A percentile compares a stretch with the other conserved stretches of the same genome.
These are phyloP conservation scores for Nidularia pulvinata DNA, from an alignment of 768 basidiomycete genomes.

Conservation along the genomic window DNA sequence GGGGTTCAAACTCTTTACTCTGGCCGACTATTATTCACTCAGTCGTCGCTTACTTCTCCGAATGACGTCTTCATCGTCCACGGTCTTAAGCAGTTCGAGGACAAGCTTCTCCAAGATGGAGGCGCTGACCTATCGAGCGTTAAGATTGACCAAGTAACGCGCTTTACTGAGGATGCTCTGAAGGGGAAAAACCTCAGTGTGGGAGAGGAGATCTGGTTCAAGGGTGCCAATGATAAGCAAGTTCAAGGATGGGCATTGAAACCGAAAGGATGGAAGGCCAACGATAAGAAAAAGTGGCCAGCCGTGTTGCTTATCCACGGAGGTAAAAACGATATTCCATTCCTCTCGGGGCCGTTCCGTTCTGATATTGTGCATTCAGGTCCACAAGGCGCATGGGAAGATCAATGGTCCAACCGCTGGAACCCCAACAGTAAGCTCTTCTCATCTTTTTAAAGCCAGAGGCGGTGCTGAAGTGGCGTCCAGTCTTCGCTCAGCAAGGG, in stretches of 20 bases:
- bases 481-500: constrained; percentile 84
- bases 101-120: constrained; percentile 29
- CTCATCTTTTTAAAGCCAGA: not conserved
- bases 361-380: constrained; percentile 24
- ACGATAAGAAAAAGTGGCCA: constrained; percentile 76
- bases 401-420: constrained; percentile 92
- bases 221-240: constrained; percentile 70
- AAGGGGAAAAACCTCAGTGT: constrained; percentile 53
- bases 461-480: no score
- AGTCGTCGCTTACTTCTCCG: constrained; percentile 75
- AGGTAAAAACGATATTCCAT: constrained; percentile 26
- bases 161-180: constrained; percentile 57
- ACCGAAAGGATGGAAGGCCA: constrained; percentile 73
- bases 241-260: constrained; percentile 88
- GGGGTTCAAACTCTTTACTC: constrained; percentile 60
- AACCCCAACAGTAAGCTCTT: constrained; percentile 70
- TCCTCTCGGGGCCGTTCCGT: not conserved
- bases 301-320: constrained; percentile 82
- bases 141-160: constrained; percentile 58
- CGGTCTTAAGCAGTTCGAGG: constrained; percentile 42
- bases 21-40: constrained; percentile 68
- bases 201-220: constrained; percentile 90
- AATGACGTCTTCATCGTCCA: constrained; percentile 76
- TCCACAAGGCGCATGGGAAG: constrained; percentile 86
- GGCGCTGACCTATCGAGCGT: constrained; percentile 21